Evolutionary conservation across 106 monocot genomes (phyloP).

Genomic region (Dendrobium chrysotoxum): DNA sequence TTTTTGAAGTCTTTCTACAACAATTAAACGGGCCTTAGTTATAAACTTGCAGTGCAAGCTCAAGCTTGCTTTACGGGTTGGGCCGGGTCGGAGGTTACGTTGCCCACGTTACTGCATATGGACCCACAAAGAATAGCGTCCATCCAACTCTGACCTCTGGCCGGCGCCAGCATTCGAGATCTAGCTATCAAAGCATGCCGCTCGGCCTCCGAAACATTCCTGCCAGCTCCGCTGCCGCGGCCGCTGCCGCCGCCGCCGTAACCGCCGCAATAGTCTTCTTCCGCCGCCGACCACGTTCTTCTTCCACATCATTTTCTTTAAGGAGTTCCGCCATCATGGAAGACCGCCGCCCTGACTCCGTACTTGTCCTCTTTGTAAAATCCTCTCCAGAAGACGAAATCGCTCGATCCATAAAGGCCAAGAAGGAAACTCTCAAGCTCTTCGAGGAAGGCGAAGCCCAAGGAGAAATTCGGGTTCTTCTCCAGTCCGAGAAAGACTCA

Average conservation of each 20-base stretch:
- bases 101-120: too few species aligned
- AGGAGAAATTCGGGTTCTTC: constrained; percentile 21
- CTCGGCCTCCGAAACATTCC: background rate
- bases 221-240: background rate
- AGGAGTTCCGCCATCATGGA: background rate
- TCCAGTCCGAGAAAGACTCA: constrained; percentile 23
- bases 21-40: too few species aligned
- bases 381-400: constrained; percentile 30
- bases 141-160: too few species aligned
- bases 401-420: constrained; percentile 22
- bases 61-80: too few species aligned
- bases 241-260: background rate
- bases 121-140: too few species aligned
- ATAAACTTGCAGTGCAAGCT: too few species aligned
- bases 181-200: background rate
- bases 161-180: background rate
- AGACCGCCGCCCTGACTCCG: background rate
- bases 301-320: background rate
- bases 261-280: background rate
- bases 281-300: constrained; percentile 1
- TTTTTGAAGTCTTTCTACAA: too few species aligned
- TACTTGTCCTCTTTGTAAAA: constrained; percentile 38
- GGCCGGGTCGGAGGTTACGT: too few species aligned
- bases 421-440: constrained; percentile 24
- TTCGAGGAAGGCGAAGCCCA: constrained; percentile 13